Base-by-base conservation (phyloP, 1,139 yeast species). In the Sugiyamaella pinicola region DNA sequence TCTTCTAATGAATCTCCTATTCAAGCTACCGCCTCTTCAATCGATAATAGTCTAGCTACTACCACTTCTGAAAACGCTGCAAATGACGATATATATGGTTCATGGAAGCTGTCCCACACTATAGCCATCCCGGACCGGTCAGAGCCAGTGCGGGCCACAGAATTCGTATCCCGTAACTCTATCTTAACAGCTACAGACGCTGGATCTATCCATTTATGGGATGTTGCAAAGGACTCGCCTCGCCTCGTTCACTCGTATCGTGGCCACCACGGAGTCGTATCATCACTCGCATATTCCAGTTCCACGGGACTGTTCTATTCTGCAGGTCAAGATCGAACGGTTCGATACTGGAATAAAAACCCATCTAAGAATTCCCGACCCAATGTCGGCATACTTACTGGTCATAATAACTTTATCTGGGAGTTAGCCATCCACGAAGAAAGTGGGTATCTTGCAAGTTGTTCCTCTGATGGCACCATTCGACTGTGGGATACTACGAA, bases 381-480 rank as follows among this genome's bases (percentile, higher is more conserved):
- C 7, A 44, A 47, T 43, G 26, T 49, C n/a, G 55, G 49, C 24
- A 54, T 46, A 29, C 43, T 58, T 13, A 37, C 43, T 21, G 65
- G 63, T 13, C 67, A 64, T 46, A 43, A 50, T 22, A 64, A 59
- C 17, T 49, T 50, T 34, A 54, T 64, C 29, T 54, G 57, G 57
- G 58, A 53, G n/a, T 54, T 64, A 45, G 61, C 57, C 26, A 49
- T 63, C 22, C 55, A 59, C 40, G 63, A 60, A 33, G 55, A 53
- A 26, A 56, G 58, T 17, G 58, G 61, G 28, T 34, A 47, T 24
- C 57, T 64, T 18, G 66, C 61, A 19, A 63, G 67, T 21, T 60
- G 61, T 10, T 58, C 67, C n/a, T 52, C 59, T 2, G 68, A 66
- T 46, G 68, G 69, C 10, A 55, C 61, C 3, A 61, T 62, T 35